Evolutionary conservation across 352 stramenopile genomes (phyloP).

Genomic region (Achlya hypogyna): DNA sequence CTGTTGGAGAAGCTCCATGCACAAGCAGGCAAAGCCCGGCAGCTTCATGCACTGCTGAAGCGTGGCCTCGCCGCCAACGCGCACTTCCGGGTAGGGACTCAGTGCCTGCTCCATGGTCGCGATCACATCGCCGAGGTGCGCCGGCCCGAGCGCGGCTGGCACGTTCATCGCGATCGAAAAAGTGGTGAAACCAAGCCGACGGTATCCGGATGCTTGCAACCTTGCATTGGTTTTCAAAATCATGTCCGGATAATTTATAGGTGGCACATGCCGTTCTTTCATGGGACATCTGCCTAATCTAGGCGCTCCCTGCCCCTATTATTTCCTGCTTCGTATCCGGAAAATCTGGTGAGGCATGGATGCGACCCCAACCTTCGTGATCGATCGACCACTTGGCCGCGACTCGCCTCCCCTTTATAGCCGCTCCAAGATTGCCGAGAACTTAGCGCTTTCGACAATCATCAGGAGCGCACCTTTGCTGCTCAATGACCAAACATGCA

Average conservation of each 20-base stretch:
- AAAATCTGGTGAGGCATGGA: too few relatives aligned
- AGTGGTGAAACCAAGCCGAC: background rate
- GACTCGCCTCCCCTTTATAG: too few relatives aligned
- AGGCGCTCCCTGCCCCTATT: too few relatives aligned
- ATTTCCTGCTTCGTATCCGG: too few relatives aligned
- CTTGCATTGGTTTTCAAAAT: background rate
- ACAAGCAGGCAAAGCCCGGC: slow-evolving; percentile 11
- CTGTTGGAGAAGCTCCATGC: slow-evolving; percentile 11
- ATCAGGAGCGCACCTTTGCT: too few relatives aligned
- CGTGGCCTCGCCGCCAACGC: slow-evolving; percentile 12
- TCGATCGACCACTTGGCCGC: too few relatives aligned
- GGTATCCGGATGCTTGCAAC: background rate
- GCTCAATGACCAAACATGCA: too few relatives aligned
- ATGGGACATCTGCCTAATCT: too few relatives aligned
- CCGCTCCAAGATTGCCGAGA: too few relatives aligned
- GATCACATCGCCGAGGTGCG: slow-evolving; percentile 6
- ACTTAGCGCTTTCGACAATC: too few relatives aligned
- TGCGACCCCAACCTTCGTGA: too few relatives aligned
- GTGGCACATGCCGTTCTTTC: too few relatives aligned
- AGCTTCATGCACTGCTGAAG: slow-evolving; percentile 21
- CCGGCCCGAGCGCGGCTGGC: background rate
- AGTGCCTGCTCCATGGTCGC: slow-evolving; percentile 17
- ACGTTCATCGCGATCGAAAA: slow-evolving; percentile 7
- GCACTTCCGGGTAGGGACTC: background rate
- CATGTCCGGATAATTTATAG: background rate